A percentile compares a stretch with the other conserved stretches of the same genome.
These are phyloP conservation scores for Fusarium bulbicola DNA, from an alignment of 2,329 filamentous ascomycete genomes.

Conservation along the genomic window DNA sequence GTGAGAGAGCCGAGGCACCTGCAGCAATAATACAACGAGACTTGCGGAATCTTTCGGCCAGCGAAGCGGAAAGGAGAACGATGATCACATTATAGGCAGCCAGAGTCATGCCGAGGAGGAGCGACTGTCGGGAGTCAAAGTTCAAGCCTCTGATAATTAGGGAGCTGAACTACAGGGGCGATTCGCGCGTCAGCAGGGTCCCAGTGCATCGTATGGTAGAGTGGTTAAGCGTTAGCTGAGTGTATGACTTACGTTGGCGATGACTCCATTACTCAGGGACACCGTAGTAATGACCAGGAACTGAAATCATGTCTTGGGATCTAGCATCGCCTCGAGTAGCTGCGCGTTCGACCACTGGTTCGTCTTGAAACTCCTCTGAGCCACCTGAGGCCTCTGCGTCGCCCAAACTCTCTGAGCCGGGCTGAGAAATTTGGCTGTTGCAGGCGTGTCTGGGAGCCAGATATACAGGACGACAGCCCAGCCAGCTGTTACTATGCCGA, in stretches of 20 bases:
- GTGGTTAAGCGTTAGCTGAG: fast-evolving
- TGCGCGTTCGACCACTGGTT: neutral
- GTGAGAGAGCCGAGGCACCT: neutral
- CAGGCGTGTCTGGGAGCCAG: neutral
- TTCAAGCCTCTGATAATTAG: neutral
- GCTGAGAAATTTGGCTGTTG: neutral
- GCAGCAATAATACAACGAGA: neutral
- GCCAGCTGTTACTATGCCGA: neutral
- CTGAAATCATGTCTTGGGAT: neutral
- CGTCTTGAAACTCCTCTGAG: neutral
- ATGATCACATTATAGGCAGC: neutral
- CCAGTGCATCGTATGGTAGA: neutral
- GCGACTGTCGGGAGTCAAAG: neutral
- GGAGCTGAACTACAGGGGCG: neutral
- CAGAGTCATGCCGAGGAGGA: neutral
- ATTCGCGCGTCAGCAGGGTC: fast-evolving
- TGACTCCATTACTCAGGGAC: neutral
- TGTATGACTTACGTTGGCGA: neutral
- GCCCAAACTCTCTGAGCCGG: neutral
- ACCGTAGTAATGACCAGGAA: neutral
- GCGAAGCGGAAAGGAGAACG: neutral
- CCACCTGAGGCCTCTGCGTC: neutral
- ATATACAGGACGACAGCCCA: neutral
- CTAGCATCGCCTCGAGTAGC: neutral
- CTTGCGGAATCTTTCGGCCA: neutral